Conservation (phyloP, 2,329 filamentous ascomycete genomes). For the Fusarium musae region DNA sequence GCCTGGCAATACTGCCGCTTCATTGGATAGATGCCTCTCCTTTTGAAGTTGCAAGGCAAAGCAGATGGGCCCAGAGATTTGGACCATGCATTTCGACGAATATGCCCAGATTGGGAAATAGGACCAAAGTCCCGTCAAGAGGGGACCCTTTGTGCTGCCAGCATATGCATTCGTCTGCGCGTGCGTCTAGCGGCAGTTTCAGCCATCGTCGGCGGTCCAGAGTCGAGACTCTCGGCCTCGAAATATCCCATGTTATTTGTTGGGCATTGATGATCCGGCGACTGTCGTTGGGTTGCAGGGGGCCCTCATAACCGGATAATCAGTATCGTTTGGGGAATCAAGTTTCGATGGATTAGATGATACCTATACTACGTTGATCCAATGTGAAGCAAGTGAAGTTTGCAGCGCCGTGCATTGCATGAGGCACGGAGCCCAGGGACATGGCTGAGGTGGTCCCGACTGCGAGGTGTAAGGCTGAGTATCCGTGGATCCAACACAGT, state of each 20-base stretch:
- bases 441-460: slow-evolving; percentile 22
- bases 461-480: slow-evolving; percentile 40
- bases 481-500: background rate
- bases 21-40: slow-evolving; percentile 12
- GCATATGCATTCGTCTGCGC: slow-evolving; percentile 8
- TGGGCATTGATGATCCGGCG: background rate
- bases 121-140: slow-evolving; percentile 28
- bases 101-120: slow-evolving; percentile 36
- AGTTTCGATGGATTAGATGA: slow-evolving; percentile 1
- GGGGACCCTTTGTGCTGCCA: slow-evolving; percentile 30
- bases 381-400: slow-evolving; percentile 3
- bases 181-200: slow-evolving; percentile 24
- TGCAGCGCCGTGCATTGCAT: slow-evolving; percentile 14
- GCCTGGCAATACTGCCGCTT: slow-evolving; percentile 31
- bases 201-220: slow-evolving; percentile 5
- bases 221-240: slow-evolving; percentile 8
- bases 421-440: slow-evolving; percentile 18
- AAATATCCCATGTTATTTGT: slow-evolving; percentile 9
- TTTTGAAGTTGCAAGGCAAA: slow-evolving; percentile 28
- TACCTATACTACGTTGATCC: background rate
- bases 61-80: slow-evolving; percentile 28
- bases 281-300: background rate
- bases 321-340: slow-evolving; percentile 2
- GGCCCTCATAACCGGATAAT: background rate
- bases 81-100: slow-evolving; percentile 33